Evolutionary conservation across 2,329 filamentous ascomycete genomes (phyloP), one percentile per base, ranked within the genome.

Genomic region (Pseudogymnoascus sp.): DNA sequence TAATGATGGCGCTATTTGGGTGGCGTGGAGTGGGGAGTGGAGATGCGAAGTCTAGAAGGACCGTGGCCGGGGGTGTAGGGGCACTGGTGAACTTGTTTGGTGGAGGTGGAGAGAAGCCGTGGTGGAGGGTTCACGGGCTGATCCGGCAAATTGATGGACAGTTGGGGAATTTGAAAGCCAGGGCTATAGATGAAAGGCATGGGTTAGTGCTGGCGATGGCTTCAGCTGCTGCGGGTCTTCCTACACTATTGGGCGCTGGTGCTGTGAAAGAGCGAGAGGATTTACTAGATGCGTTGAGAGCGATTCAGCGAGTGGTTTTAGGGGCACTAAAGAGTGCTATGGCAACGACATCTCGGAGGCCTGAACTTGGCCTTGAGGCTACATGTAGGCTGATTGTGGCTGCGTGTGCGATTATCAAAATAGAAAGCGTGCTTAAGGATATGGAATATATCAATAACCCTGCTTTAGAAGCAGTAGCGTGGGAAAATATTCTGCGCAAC

Each of bases 21-120:
- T 99, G 94, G 94, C 83, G 93, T 73, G 94, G 94, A 0, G 83
- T 95, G n/a, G 87, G 88, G 0, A 91, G 95, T 66, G 79, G 85
- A 7, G 92, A 97, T 72, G 81, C 86, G 0, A 77, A 81, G 5
- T 91, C 91, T 1, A 83, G 94, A 65, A 82, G 90, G 68, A 82
- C 84, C 59, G 87, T 91, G 12, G 91, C 89, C 1, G 75, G 74
- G 1, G 86, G 90, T 0, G 86, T 93, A 68, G 90, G 90, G 5
- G 71, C 73, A 1, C 72, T 92, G 4, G 79, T 70, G n/a, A 55
- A 21, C 29, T 33, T 55, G 29, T 55, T 55, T 16, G 29, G 29
- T 8, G 29, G 29, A 33, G 49, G 29, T 16, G 29, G 29, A 12
- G 49, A 55, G 29, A 55, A 33, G 29, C 49, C 29, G 16, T 65